Evolutionary conservation across 345 rosid species (phyloP), one percentile per base, ranked within the genome.

Genomic region (Streptanthus diversifolius): DNA sequence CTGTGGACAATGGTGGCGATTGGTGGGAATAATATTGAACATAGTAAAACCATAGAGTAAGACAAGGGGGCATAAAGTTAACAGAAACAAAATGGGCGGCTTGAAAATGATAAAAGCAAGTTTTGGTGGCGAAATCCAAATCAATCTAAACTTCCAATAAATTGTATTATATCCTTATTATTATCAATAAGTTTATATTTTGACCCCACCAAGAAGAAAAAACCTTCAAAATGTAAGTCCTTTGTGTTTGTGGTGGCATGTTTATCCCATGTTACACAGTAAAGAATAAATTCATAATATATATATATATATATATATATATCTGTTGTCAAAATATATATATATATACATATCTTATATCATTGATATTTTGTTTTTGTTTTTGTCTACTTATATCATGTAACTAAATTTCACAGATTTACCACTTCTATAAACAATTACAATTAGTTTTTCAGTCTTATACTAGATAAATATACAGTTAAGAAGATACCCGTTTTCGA

Each of bases 51-150:
- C 32, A 41, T 56, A 49, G 5, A 22, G 15, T 49, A n/a, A 52
- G 24, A 33, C 57, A 65, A 41, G 9, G 32, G 74, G 57, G 8
- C 47, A 47, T n/a, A 11, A 35, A 49, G 33, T 29, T 22, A 13
- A 15, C 8, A 27, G 5, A 72, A 52, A 53, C 55, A 63, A 63
- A 41, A 63, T 30, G 3, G 0, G 56, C 70, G 47, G 76, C 47
- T 22, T 63, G 54, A 63, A 45, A 72, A 41, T 40, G 47, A 41
- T 53, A 40, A 72, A 47, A 72, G 45, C 63, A 72, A 30, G 14
- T 2, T 63, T 43, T 72, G 37, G 70, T 72, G 47, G 64, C 56
- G 1, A 72, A 63, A 63, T 41, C 45, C 19, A 54, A 54, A 55
- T 44, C 39, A 6, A 35, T 33, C 3, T 54, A 41, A 63, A 15